A percentile compares a stretch with the other conserved stretches of the same genome.
Evolutionary conservation across 2,329 filamentous ascomycete species (phyloP).

Genomic region (Cladophialophora chaetospira): DNA sequence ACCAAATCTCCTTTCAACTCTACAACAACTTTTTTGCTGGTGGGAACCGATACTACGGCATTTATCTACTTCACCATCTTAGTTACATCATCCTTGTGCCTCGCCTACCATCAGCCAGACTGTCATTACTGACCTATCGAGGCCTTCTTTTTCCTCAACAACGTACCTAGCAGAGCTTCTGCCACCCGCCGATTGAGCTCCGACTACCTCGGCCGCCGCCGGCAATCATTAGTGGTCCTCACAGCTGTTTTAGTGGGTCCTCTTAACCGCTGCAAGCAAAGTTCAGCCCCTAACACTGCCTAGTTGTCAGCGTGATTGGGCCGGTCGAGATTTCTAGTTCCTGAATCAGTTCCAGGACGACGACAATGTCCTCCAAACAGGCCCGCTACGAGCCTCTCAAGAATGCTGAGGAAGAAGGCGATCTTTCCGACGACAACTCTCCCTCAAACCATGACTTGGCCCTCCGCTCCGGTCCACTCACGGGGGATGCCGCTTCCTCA

Average conservation of each 20-base stretch:
- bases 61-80: constrained; percentile 7
- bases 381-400: constrained; percentile 26
- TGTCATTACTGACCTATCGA: constrained; percentile 9
- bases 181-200: constrained; percentile 17
- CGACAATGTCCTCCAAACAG: constrained; percentile 15
- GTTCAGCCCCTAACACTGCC: neutral
- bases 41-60: neutral
- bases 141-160: constrained; percentile 2
- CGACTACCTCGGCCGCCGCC: constrained; percentile 23
- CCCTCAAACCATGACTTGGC: constrained; percentile 7
- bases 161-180: neutral
- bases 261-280: neutral
- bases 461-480: constrained; percentile 1
- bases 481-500: constrained; percentile 4
- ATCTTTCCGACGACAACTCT: constrained; percentile 25
- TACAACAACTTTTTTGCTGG: no score
- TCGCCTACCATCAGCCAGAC: constrained; percentile 2
- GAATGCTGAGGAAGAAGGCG: constrained; percentile 15
- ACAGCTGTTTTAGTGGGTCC: neutral
- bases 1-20: neutral
- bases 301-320: constrained; percentile 1
- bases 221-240: neutral
- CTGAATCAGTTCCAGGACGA: neutral
- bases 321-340: neutral
- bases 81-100: constrained; percentile 6